Evolutionary conservation across 2,329 filamentous ascomycete genomes (phyloP), one percentile per base, ranked within the genome.

Genomic region (Gnomoniopsis smithogilvyi): DNA sequence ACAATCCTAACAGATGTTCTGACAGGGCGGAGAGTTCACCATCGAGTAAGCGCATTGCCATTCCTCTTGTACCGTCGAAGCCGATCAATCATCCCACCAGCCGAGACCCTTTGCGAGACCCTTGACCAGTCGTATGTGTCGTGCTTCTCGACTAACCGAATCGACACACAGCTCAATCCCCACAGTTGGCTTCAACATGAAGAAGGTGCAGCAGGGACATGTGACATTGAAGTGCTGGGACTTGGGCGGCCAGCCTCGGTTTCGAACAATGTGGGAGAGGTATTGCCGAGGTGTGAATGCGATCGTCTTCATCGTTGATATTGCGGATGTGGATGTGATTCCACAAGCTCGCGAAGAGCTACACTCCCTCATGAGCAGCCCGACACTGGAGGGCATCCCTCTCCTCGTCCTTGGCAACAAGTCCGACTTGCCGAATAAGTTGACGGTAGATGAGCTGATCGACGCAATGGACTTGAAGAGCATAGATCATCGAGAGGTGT

Each of bases 181-280:
- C 63, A 99, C 95, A 17, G 94, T 99, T 69, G 95, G 95, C 65
- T 98, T 98, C 81, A 99, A 98, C 76, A 96, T 97, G 87, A 98
- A 98, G 82, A 89, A 90, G 67, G 92, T 99, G 68, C 93, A 97
- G 78, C 94, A 95, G 72, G 95, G 95, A 67, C 94, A 98, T 84
- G 95, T 99, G 73, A 96, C 95, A 68, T 82, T 99, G 70, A 98
- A 98, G 78, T 99, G 95, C 77, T 99, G 95, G 95, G 95, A 99
- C 78, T 86, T 99, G 64, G 95, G 95, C 67, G 95, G 95, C 56
- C 95, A 99, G 77, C 94, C 95, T 67, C 86, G 94, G 65, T 99
- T 98, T 79, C 90, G 95, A 70, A 91, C 91, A 67, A 99, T 99
- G 95, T 99, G 95, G 95, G 95, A 99, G 80, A 84, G 95, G 70